Base-by-base conservation (phyloP, 2,329 filamentous ascomycete species). In the Fusarium caatingaense region DNA sequence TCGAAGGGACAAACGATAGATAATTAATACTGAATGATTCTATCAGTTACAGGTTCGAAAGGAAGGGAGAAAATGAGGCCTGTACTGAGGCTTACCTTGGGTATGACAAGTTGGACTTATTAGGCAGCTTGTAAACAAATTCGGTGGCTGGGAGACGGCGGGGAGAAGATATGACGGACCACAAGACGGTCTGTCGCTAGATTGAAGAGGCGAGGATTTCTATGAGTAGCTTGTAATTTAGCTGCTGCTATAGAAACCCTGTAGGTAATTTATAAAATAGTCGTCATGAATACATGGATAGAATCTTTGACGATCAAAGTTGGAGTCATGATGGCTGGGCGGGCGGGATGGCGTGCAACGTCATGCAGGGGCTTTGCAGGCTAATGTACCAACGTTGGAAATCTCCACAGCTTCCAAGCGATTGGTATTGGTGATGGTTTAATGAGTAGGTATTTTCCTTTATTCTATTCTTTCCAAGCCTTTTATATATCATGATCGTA, bases 111-210 rank as follows among this genome's bases (percentile, higher is more conserved):
- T 68, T 60, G 50, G 50, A 41, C 47, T 56, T 48, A 20, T 48
- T 47, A 45, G 48, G 61, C 50, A 47, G 54, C 48, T 57, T 66
- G 62, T 72, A 73, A 73, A 74, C 64, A 74, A 53, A 75, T 57
- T 66, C 58, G 72, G 74, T 76, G 74, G 74, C 74, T 76, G 74
- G 74, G 53, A 62, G 54, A 60, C 48, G 48, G 64, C 34, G 48
- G 16, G 47, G 49, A 37, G 41, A 64, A 47, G 53, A 57, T 51
- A 60, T 54, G 61, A 65, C 48, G 41, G 45, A 44, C 64, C 50
- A 54, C 54, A 54, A 30, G 23, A 56, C 44, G 58, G 50, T 27
- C n/a, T 44, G n/a, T 55, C 23, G 18, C 21, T 20, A 21, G 23
- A 51, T 56, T 56, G 28, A 30, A 44, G 30, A 25, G 64, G 21